Conservation (phyloP, 257 asterid genomes). For the Nicotiana knightiana region DNA sequence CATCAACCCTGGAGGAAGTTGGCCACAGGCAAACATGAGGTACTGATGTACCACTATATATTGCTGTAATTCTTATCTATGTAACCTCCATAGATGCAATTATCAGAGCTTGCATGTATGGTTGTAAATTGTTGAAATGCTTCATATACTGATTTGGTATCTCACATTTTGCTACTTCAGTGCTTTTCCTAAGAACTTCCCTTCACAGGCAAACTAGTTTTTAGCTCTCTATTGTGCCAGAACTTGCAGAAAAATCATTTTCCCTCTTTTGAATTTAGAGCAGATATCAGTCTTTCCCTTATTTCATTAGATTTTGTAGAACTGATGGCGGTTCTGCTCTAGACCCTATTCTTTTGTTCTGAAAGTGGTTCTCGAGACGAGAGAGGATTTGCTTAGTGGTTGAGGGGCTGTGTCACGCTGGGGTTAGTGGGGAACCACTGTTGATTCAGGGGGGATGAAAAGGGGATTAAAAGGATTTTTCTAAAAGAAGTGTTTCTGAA, state of each 20-base stretch:
- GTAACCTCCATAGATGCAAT: background rate
- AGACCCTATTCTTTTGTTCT: background rate
- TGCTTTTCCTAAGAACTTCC: background rate
- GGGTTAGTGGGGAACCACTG: background rate
- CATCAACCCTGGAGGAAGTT: slow-evolving; percentile 17
- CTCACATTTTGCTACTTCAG: background rate
- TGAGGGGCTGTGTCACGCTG: background rate
- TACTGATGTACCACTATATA: slow-evolving; percentile 3
- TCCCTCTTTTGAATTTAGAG: background rate
- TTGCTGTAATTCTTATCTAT: background rate
- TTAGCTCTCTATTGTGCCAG: background rate
- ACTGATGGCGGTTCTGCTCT: background rate
- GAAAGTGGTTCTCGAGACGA: background rate
- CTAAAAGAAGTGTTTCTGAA: background rate
- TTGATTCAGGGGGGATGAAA: background rate
- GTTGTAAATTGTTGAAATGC: background rate
- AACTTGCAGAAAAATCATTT: background rate
- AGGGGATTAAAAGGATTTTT: background rate
- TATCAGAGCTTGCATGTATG: background rate
- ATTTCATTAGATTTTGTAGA: background rate
- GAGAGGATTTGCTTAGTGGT: background rate
- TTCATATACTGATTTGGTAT: background rate
- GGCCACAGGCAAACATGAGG: slow-evolving; percentile 29
- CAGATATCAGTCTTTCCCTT: background rate
- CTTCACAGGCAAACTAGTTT: background rate